These are phyloP conservation scores for Claviceps paspali DNA, from an alignment of 2,329 filamentous ascomycete species.

Conservation along the genomic window DNA sequence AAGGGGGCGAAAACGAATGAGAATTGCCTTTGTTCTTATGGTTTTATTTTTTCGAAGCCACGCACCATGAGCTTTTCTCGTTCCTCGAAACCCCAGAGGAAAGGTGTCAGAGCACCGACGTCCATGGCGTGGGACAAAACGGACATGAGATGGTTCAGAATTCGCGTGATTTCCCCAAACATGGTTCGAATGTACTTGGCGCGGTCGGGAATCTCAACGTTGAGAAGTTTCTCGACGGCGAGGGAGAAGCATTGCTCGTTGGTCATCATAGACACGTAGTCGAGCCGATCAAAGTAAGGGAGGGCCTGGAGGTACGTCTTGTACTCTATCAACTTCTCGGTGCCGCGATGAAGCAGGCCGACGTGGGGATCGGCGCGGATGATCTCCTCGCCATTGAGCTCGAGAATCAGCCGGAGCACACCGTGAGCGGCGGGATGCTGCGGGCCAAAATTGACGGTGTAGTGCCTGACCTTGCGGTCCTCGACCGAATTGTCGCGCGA, in stretches of 20 bases:
- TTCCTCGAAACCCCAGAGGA: constrained; percentile 99
- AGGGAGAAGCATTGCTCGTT: constrained; percentile 97
- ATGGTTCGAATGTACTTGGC: constrained; percentile 95
- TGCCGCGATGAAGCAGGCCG: constrained; percentile 87
- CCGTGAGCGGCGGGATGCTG: constrained; percentile 98
- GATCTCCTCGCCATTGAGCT: constrained; percentile 96
- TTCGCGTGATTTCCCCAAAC: constrained; percentile 86
- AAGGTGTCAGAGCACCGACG: constrained; percentile 92
- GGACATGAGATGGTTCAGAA: constrained; percentile 97
- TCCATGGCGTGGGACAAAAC: constrained; percentile 97
- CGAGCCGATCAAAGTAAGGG: constrained; percentile 95
- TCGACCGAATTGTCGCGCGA: constrained; percentile 32
- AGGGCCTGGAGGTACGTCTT: constrained; percentile 97
- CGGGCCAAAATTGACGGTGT: constrained; percentile 98
- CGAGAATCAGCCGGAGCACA: constrained; percentile 91
- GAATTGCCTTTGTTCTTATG: background rate
- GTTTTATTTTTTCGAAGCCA: background rate
- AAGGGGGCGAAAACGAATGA: no score
- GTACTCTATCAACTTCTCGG: constrained; percentile 99
- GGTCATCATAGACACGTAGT: constrained; percentile 99
- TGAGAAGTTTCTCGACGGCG: constrained; percentile 93
- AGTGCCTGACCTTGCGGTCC: constrained; percentile 85
- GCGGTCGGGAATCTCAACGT: constrained; percentile 86
- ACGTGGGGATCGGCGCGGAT: constrained; percentile 93
- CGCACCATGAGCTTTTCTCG: constrained; percentile 98